Evolutionary conservation across 1,139 yeast genomes (phyloP).

Genomic region (Sugiyamaella novakii): DNA sequence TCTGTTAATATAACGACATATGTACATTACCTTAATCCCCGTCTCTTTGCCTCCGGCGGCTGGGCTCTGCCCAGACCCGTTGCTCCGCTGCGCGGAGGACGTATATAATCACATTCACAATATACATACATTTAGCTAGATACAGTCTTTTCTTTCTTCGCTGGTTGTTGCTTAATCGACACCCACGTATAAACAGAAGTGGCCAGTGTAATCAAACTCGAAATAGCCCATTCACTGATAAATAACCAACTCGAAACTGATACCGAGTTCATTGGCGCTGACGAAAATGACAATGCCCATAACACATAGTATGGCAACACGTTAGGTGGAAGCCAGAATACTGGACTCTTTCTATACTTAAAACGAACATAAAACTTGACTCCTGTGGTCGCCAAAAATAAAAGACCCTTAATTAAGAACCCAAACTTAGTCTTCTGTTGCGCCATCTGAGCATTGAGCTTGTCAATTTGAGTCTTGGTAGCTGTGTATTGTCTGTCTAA

Average conservation of each 20-base stretch:
- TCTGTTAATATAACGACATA: slow-evolving; percentile 7
- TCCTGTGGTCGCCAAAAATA: slow-evolving; percentile 43
- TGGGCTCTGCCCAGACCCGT: slow-evolving; percentile 6
- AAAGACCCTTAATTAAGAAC: slow-evolving; percentile 31
- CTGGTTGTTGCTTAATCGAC: neutral
- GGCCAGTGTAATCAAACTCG: slow-evolving; percentile 15
- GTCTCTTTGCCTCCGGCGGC: neutral
- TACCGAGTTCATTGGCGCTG: slow-evolving; percentile 52
- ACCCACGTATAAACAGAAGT: neutral
- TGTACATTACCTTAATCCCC: slow-evolving; percentile 4
- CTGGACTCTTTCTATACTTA: slow-evolving; percentile 58
- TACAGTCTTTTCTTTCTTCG: neutral
- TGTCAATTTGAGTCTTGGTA: slow-evolving; percentile 55
- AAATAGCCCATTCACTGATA: slow-evolving; percentile 37
- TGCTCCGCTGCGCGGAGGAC: slow-evolving; percentile 5
- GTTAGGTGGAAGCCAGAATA: slow-evolving; percentile 63
- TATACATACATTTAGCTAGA: neutral
- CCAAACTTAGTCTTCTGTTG: slow-evolving; percentile 47
- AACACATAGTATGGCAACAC: slow-evolving; percentile 60
- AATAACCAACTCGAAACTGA: slow-evolving; percentile 46
- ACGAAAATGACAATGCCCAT: slow-evolving; percentile 64
- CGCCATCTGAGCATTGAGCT: slow-evolving; percentile 43
- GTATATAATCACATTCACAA: too few relatives aligned
- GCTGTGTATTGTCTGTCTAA: slow-evolving; percentile 72
- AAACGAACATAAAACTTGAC: slow-evolving; percentile 52